These are phyloP conservation scores for Venturia aucupariae DNA, from an alignment of 2,329 filamentous ascomycete species.

Conservation along the genomic window DNA sequence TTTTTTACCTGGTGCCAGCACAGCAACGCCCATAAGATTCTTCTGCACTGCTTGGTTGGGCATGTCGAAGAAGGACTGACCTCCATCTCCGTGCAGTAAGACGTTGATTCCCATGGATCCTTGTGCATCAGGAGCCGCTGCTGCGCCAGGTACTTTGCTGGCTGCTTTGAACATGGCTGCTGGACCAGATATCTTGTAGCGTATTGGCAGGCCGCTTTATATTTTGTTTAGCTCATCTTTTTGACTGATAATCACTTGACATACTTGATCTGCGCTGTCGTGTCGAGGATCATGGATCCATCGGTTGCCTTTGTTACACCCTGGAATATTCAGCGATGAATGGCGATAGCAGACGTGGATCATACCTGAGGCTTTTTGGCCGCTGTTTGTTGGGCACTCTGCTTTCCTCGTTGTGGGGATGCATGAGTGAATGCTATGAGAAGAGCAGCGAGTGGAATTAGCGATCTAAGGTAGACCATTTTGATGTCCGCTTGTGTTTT, in stretches of 20 bases:
- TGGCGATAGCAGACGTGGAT: neutral
- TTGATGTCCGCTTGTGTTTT: neutral
- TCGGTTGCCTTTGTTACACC: conserved; percentile 39
- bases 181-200: conserved; percentile 48
- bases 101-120: conserved; percentile 44
- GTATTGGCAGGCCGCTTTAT: conserved; percentile 41
- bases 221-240: neutral
- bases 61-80: conserved; percentile 50
- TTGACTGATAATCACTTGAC: conserved; percentile 10
- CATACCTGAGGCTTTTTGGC: conserved; percentile 24
- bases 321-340: conserved; percentile 1
- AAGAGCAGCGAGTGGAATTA: neutral
- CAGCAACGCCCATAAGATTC: conserved; percentile 43
- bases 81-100: conserved; percentile 51
- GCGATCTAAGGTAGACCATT: conserved; percentile 15
- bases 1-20: conserved; percentile 38
- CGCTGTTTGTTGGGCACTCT: conserved; percentile 27
- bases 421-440: conserved; percentile 1
- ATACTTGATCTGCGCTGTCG: conserved; percentile 46
- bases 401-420: neutral
- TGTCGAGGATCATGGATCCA: conserved; percentile 47
- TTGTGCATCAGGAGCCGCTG: conserved; percentile 23
- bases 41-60: conserved; percentile 45
- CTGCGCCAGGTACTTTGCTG: conserved; percentile 41
- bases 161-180: conserved; percentile 43